phyloP scores from a whole-genome alignment of 352 stramenopile genomes.

The Phytopythium boreale region DNA sequence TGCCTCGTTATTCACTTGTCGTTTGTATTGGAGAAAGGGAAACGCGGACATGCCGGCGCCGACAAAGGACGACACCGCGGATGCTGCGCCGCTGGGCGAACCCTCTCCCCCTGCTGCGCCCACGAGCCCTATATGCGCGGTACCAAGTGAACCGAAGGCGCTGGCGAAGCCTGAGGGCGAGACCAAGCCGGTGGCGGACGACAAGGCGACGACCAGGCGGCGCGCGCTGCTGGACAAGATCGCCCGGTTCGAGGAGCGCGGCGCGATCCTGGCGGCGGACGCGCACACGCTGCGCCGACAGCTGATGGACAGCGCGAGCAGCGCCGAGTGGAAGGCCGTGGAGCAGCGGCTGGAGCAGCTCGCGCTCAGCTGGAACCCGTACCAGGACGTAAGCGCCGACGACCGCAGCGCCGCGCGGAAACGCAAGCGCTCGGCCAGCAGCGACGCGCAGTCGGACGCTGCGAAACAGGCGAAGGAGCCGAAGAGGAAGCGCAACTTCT shows the following conservation, averaged over 20 bases:
- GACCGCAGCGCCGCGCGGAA: conserved; percentile 14
- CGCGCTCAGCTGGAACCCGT: conserved; percentile 68
- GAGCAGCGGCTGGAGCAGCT: conserved; percentile 59
- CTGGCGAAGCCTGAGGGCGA: background rate
- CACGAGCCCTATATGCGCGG: background rate
- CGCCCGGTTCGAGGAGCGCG: conserved; percentile 41
- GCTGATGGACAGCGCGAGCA: conserved; percentile 55
- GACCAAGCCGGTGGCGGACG: background rate
- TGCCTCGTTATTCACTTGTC: background rate
- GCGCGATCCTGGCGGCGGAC: conserved; percentile 52
- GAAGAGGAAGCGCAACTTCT: conserved; percentile 56
- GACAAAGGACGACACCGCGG: background rate
- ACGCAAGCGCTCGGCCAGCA: conserved; percentile 2
- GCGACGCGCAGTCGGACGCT: conserved; percentile 9
- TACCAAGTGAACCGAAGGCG: background rate
- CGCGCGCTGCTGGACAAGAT: conserved; percentile 56
- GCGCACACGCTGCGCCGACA: conserved; percentile 66
- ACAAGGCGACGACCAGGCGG: conserved; percentile 8
- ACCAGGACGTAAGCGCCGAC: conserved; percentile 44
- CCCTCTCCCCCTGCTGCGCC: background rate
- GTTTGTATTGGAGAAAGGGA: background rate
- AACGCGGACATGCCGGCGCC: background rate
- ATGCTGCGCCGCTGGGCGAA: background rate
- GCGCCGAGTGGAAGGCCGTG: conserved; percentile 49
- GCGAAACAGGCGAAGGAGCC: conserved; percentile 13